Base-by-base conservation (phyloP, 139 green algal genomes). In the Auxenochlorella pyrenoidosa region DNA sequence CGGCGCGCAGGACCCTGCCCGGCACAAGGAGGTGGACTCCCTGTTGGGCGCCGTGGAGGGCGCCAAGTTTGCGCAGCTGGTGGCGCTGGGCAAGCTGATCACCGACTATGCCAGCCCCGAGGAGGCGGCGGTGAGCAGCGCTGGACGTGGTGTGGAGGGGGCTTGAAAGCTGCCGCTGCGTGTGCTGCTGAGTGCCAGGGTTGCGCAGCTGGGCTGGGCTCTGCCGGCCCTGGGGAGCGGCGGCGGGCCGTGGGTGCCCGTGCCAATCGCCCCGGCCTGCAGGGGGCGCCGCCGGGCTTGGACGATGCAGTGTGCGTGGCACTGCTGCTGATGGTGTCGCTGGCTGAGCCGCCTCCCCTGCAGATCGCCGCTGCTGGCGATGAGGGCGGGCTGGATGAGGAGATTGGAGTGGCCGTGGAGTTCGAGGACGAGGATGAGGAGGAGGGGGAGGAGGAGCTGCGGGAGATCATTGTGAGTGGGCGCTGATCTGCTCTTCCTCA, bases 331-430 rank as follows among this genome's bases (percentile, higher is more conserved):
- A 54, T 10, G 10, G 36, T 4, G 3, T 2, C 8, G 26, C 71
- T 78, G 71, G 5, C 36, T 78, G 36, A 36, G 3, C 47, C 47
- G 6, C 10, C 47, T 24, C 10, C 36, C 63, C 66, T 70, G 22
- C 79, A 97, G 10, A 91, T 94, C 15, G 79, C 77, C 10, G 88
- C 79, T 0, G 87, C 38, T 54, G 75, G 41, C 30, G 88, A 63
- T 1, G 90, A 70, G 26, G 88, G 59, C 59, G 88, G 81, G n/a
- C 84, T 98, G 41, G 97, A 99, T 68, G 95, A 99, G 76, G 95
- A 99, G 80, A 94, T 98, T 68, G 97, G 97, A 18, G 97, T 99
- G 41, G 97, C 95, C 0, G 96, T 99, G 43, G 95, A 99, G 87
- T 98, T 98, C 90, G 95, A 97, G 73, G 95, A 97, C 34, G 94